Evolutionary conservation across 192 early-diverging fungal genomes (phyloP), one percentile per base, ranked within the genome.

Genomic region (Diversispora epigaea): DNA sequence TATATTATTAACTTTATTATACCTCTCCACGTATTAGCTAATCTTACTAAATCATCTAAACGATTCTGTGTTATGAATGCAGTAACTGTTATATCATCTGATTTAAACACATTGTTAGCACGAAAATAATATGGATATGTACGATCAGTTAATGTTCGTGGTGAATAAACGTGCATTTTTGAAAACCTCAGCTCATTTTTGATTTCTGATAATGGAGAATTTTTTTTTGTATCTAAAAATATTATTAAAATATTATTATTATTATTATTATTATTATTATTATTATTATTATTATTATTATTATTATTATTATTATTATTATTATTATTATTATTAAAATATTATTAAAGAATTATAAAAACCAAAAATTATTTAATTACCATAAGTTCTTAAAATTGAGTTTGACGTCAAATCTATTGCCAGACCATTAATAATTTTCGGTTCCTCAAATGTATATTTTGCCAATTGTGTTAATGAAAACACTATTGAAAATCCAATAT

Each of bases 21-120:
- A 88, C 86, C 86, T 81, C 85, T 64, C 77, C 84, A 88, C 46
- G 76, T 73, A 32, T 83, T 82, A 41, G 82, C 82, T 39, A 88
- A 77, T 32, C 70, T 63, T 15, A 68, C 77, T 54, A 88, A 57
- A 49, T 85, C 84, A 41, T 80, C 77, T 58, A 85, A 81, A 17
- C 79, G 78, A 58, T 84, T 79, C 47, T 79, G 77, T 40, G 82
- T 85, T 4, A 85, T 76, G 56, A 80, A 80, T 8, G 87, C 84
- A 47, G 80, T 81, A 1, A 86, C 73, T 1, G 87, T 80, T 21
- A 86, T 79, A 54, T 86, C 84, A 9, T 84, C 78, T 19, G 63
- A 60, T 4, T 69, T 57, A 40, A 82, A 84, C 8, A 58, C 77
- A 2, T 76, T 68, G 0, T 46, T 40, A 10, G 81, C 79, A 6